Evolutionary conservation across 768 basidiomycete species (phyloP).

Genomic region (Boletus edulis): DNA sequence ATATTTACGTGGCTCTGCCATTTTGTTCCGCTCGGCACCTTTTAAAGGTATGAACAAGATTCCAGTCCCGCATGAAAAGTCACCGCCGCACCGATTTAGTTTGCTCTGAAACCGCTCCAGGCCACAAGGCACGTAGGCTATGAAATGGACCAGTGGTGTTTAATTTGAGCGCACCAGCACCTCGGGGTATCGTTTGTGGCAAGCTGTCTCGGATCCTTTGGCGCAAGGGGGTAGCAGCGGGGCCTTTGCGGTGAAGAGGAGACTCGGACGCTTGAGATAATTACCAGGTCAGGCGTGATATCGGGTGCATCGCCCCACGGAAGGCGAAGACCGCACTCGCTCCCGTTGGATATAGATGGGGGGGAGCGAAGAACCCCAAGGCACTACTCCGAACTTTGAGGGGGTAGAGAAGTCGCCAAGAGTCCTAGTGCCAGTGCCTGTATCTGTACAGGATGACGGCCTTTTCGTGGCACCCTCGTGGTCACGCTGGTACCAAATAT

Average conservation of each 20-base stretch:
- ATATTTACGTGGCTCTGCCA: background rate
- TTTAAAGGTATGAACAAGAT: constrained; percentile 8
- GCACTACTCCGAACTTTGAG: constrained; percentile 19
- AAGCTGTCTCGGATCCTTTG: constrained; percentile 9
- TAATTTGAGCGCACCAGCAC: background rate
- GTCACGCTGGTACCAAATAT: constrained; percentile 1
- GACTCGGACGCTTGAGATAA: constrained; percentile 2
- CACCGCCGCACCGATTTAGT: constrained; percentile 1
- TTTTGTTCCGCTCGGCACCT: constrained; percentile 6
- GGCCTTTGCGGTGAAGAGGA: constrained; percentile 9
- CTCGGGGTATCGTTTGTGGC: background rate
- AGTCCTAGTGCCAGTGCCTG: constrained; percentile 3
- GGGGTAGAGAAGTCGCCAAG: constrained; percentile 1
- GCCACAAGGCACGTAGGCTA: background rate
- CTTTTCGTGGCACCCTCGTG: constrained; percentile 13
- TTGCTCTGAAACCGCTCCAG: background rate
- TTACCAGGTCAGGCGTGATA: background rate
- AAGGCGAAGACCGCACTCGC: background rate
- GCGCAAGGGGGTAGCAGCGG: background rate
- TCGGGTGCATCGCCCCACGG: background rate
- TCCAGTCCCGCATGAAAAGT: background rate
- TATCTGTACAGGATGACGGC: background rate
- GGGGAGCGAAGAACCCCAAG: constrained; percentile 1
- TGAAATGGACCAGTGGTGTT: background rate
- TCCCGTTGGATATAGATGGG: background rate